Percentiles rank a stretch among this genome's conserved stretches.
Evolutionary conservation across 495 filamentous ascomycete species (phyloP).

Genomic region (Penicillium macrosclerotiorum): DNA sequence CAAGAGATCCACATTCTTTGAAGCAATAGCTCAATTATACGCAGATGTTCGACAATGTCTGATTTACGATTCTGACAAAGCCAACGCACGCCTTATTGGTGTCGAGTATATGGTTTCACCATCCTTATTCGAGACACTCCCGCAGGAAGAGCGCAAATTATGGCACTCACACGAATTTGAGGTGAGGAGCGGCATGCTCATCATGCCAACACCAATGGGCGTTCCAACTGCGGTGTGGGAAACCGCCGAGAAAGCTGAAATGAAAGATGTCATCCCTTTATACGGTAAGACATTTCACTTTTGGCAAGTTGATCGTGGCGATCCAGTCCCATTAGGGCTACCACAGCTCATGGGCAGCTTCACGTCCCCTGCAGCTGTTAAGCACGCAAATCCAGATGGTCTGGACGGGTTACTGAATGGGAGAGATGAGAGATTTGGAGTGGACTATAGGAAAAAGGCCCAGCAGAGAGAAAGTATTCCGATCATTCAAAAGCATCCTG

Average conservation of each 20-base stretch:
- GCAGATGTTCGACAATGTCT: conserved; percentile 76
- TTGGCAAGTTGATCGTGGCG: conserved; percentile 84
- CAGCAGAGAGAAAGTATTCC: conserved; percentile 60
- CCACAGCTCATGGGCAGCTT: conserved; percentile 80
- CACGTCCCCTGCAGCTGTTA: conserved; percentile 54
- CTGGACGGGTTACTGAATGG: conserved; percentile 59
- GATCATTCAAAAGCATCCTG: conserved; percentile 56
- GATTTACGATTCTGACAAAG: conserved; percentile 68
- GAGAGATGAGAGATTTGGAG: conserved; percentile 64
- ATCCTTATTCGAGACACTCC: conserved; percentile 63
- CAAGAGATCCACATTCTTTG: neutral
- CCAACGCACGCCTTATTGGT: conserved; percentile 73
- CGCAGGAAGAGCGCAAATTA: conserved; percentile 61
- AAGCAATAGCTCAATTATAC: neutral
- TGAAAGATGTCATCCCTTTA: conserved; percentile 66
- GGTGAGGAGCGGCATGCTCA: conserved; percentile 80
- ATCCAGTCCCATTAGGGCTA: conserved; percentile 68
- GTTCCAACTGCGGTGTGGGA: conserved; percentile 66
- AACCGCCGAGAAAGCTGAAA: conserved; percentile 71
- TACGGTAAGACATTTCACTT: conserved; percentile 93
- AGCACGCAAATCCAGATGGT: conserved; percentile 55
- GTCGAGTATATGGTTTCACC: conserved; percentile 92
- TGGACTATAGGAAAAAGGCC: conserved; percentile 59
- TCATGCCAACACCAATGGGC: conserved; percentile 68
- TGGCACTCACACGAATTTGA: conserved; percentile 88